phyloP scores from a whole-genome alignment of 2,329 filamentous ascomycete species.

The Colletotrichum costaricense region DNA sequence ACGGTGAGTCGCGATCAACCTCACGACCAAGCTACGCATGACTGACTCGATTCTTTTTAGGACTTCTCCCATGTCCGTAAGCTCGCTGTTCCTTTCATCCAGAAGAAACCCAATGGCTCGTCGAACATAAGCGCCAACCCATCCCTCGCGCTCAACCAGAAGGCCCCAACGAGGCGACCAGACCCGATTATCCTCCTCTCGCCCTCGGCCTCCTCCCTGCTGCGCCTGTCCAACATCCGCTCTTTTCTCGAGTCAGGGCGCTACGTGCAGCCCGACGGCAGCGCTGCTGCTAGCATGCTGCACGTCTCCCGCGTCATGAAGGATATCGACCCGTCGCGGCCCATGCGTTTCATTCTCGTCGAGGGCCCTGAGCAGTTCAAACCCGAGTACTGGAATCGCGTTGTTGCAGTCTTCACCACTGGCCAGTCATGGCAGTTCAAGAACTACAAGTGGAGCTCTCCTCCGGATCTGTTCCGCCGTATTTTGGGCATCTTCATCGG shows the following conservation, averaged over 20 bases:
- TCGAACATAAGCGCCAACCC: slow-evolving; percentile 54
- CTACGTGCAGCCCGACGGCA: slow-evolving; percentile 81
- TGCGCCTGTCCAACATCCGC: slow-evolving; percentile 96
- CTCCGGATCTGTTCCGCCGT: slow-evolving; percentile 89
- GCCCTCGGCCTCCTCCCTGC: slow-evolving; percentile 91
- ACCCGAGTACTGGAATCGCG: slow-evolving; percentile 95
- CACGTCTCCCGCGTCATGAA: slow-evolving; percentile 85
- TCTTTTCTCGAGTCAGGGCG: slow-evolving; percentile 88
- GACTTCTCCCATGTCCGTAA: slow-evolving; percentile 96
- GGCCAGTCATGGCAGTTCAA: slow-evolving; percentile 99
- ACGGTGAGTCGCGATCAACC: slow-evolving; percentile 68
- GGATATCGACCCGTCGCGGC: slow-evolving; percentile 74
- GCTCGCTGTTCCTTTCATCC: slow-evolving; percentile 81
- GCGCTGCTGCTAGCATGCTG: slow-evolving; percentile 80
- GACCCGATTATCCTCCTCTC: slow-evolving; percentile 97
- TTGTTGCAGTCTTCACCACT: slow-evolving; percentile 97
- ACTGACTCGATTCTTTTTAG: slow-evolving; percentile 54
- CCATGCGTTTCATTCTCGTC: slow-evolving; percentile 94
- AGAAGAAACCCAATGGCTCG: slow-evolving; percentile 62
- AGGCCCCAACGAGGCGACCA: slow-evolving; percentile 61
- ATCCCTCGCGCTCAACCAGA: slow-evolving; percentile 65
- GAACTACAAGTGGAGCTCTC: slow-evolving; percentile 94
- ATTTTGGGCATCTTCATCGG: slow-evolving; percentile 90
- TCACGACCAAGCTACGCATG: not conserved
- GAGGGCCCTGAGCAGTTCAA: slow-evolving; percentile 96